Conservation (phyloP, 2,329 filamentous ascomycete species). For the Gliomastix tumulicola region DNA sequence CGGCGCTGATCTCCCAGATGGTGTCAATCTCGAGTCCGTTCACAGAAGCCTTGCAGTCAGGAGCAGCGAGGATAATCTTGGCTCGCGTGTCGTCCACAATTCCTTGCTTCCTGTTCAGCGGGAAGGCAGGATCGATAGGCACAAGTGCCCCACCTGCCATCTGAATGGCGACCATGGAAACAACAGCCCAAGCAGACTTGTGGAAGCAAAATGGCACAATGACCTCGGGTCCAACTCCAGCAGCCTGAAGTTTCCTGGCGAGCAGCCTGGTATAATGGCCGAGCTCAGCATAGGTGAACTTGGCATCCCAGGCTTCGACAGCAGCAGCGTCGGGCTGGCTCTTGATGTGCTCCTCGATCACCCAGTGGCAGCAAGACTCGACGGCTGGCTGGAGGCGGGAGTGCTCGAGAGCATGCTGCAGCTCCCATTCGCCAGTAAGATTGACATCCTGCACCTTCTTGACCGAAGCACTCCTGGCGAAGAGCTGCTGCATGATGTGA, state of each 20-base stretch:
- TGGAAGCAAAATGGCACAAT: conserved; percentile 6
- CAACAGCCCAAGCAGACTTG: conserved; percentile 7
- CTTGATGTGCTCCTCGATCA: not conserved
- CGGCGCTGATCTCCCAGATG: no score
- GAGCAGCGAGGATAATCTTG: not conserved
- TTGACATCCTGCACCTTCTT: not conserved
- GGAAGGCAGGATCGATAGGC: not conserved
- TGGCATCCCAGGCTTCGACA: conserved; percentile 12
- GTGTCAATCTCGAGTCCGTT: no score
- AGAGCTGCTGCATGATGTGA: not conserved
- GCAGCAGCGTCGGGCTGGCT: conserved; percentile 17
- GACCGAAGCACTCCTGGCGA: no score
- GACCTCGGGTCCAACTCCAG: conserved; percentile 14
- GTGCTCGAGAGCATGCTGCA: not conserved
- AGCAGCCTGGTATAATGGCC: not conserved
- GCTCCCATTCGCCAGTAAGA: conserved; percentile 1
- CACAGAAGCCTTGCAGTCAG: not conserved
- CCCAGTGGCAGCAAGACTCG: not conserved
- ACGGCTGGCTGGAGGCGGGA: not conserved
- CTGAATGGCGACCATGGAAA: conserved; percentile 7
- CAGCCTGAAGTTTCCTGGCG: conserved; percentile 1
- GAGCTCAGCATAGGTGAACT: conserved; percentile 15
- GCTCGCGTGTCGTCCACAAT: not conserved
- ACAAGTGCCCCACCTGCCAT: conserved; percentile 7
- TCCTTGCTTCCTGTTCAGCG: not conserved